Evolutionary conservation across 1,284 basidiomycete species (phyloP).

Genomic region (Gomphus bonarii): DNA sequence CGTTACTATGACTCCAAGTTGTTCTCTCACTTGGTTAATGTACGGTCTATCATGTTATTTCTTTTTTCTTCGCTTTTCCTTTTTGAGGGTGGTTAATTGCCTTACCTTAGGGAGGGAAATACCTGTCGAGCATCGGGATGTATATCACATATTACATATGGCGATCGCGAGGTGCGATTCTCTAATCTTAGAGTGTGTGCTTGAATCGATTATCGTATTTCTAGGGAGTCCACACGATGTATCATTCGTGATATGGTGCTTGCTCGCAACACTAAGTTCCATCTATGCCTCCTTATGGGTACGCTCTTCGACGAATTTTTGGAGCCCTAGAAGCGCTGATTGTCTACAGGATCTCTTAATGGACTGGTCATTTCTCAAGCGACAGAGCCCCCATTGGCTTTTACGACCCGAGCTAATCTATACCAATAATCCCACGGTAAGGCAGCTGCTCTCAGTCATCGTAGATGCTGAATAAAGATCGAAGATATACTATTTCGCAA

Average conservation of each 20-base stretch:
- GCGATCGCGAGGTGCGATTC: constrained; percentile 49
- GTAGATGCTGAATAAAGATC: not conserved
- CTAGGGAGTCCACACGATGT: constrained; percentile 30
- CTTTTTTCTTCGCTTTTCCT: not conserved
- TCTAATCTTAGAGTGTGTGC: not conserved
- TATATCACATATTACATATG: constrained; percentile 65
- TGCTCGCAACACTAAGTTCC: constrained; percentile 55
- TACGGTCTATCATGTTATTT: constrained; percentile 24
- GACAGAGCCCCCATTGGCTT: constrained; percentile 47
- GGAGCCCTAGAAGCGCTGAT: too few relatives aligned
- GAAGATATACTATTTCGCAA: constrained; percentile 66
- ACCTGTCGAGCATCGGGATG: constrained; percentile 52
- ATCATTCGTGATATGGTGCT: constrained; percentile 52
- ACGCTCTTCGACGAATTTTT: too few relatives aligned
- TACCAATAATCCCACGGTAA: constrained; percentile 43
- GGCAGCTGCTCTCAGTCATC: constrained; percentile 19
- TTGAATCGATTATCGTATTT: constrained; percentile 12
- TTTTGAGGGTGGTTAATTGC: not conserved
- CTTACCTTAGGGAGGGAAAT: constrained; percentile 65
- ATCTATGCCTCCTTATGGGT: constrained; percentile 77
- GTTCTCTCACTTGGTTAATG: constrained; percentile 79
- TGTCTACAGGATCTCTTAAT: constrained; percentile 54
- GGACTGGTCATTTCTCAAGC: constrained; percentile 75
- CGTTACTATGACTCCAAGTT: constrained; percentile 75
- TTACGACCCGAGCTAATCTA: constrained; percentile 74